Percentiles rank a stretch among this genome's conserved stretches.
Evolutionary conservation across 371 early-diverging fungal species (phyloP).

Genomic region (Basidiobolus meristosporus): DNA sequence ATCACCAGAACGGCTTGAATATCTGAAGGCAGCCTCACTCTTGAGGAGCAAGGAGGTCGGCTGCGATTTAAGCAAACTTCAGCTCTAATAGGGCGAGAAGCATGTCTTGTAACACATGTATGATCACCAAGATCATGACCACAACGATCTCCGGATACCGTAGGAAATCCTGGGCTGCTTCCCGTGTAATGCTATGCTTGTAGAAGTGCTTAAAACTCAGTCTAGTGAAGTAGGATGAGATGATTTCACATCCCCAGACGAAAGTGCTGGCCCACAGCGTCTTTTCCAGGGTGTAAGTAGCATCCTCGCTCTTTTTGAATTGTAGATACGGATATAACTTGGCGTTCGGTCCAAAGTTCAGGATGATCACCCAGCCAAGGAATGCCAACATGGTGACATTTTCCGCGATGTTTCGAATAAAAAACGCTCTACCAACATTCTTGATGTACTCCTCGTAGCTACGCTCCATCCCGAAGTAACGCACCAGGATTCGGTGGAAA

Average conservation of each 20-base stretch:
- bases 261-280: constrained; percentile 31
- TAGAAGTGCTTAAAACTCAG: constrained; percentile 20
- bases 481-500: constrained; percentile 22
- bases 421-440: constrained; percentile 43
- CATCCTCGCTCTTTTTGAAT: constrained; percentile 10
- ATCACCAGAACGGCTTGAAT: no score
- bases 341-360: constrained; percentile 45
- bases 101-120: constrained; percentile 53
- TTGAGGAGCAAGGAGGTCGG: no score
- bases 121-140: constrained; percentile 38
- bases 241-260: constrained; percentile 43
- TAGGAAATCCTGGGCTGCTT: constrained; percentile 37
- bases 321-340: constrained; percentile 23
- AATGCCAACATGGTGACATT: constrained; percentile 62
- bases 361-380: constrained; percentile 40
- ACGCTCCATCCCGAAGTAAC: constrained; percentile 22
- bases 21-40: no score
- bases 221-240: constrained; percentile 33
- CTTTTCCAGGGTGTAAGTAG: constrained; percentile 18
- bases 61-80: no score
- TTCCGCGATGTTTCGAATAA: constrained; percentile 49
- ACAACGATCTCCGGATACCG: constrained; percentile 45
- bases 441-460: constrained; percentile 41
- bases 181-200: constrained; percentile 27
- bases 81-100: constrained; percentile 40